Percentiles rank a stretch among this genome's conserved stretches.
Conservation (phyloP, 352 stramenopile species). For the Phytophthora hybrid region DNA sequence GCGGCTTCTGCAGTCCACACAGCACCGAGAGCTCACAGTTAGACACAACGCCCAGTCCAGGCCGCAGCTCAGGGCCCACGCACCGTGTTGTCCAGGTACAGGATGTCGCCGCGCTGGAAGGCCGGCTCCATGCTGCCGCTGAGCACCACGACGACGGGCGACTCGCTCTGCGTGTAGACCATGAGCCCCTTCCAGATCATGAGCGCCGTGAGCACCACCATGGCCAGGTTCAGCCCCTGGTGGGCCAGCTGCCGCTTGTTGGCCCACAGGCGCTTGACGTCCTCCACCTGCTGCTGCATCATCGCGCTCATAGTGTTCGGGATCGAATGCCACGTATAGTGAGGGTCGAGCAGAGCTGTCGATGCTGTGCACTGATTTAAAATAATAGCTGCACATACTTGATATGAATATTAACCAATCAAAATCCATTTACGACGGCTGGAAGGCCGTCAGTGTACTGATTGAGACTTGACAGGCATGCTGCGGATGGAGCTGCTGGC, state of each 20-base stretch:
- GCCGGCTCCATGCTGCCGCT: conserved; percentile 98
- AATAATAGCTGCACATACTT: no score
- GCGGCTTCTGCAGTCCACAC: conserved; percentile 59
- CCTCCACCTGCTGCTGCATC: conserved; percentile 90
- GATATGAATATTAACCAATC: no score
- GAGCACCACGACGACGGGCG: conserved; percentile 98
- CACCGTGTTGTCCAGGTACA: conserved; percentile 98
- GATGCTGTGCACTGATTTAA: background rate
- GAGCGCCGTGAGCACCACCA: conserved; percentile 98
- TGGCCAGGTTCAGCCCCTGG: conserved; percentile 97
- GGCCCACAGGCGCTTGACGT: conserved; percentile 98
- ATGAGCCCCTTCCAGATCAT: conserved; percentile 99
- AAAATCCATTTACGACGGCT: no score
- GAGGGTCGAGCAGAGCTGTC: background rate
- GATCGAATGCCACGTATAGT: conserved; percentile 19
- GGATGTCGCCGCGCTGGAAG: conserved; percentile 99
- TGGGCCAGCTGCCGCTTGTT: conserved; percentile 98
- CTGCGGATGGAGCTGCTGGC: conserved; percentile 29
- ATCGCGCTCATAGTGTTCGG: conserved; percentile 52
- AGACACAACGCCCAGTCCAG: no score
- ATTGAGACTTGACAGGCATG: conserved; percentile 1
- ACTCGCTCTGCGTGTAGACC: conserved; percentile 97
- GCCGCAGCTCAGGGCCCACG: background rate
- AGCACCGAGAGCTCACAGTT: background rate
- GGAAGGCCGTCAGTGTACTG: no score